A percentile compares a stretch with the other conserved stretches of the same genome.
Evolutionary conservation across 2,329 filamentous ascomycete species (phyloP).

Genomic region (Arthrobotrys iridis): DNA sequence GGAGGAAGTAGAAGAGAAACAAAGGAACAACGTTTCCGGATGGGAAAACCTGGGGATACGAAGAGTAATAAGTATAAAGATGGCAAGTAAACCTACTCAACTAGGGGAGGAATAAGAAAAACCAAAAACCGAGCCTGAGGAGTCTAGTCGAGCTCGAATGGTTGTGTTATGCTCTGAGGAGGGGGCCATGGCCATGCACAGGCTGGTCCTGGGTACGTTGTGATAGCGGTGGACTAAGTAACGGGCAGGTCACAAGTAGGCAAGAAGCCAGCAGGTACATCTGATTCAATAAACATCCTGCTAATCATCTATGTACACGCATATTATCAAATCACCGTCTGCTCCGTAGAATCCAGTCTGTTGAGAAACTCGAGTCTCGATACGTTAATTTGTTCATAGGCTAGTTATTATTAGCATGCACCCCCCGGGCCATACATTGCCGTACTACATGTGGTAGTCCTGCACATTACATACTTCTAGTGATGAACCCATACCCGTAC

Average conservation of each 20-base stretch:
- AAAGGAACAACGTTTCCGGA: slow-evolving; percentile 42
- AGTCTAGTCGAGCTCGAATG: slow-evolving; percentile 29
- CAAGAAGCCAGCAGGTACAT: slow-evolving; percentile 34
- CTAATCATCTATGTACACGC: not conserved
- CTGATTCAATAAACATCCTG: slow-evolving; percentile 8
- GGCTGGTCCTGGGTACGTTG: slow-evolving; percentile 36
- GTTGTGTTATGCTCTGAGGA: slow-evolving; percentile 52
- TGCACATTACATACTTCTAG: not conserved
- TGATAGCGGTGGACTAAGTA: slow-evolving; percentile 36
- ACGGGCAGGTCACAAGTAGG: slow-evolving; percentile 55
- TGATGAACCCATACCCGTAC: not conserved
- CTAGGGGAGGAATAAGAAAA: slow-evolving; percentile 53
- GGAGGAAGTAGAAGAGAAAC: slow-evolving; percentile 23
- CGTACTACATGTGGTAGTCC: slow-evolving; percentile 46
- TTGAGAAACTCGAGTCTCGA: slow-evolving; percentile 35
- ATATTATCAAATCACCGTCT: slow-evolving; percentile 5
- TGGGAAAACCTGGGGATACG: slow-evolving; percentile 49
- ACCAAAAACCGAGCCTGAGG: slow-evolving; percentile 38
- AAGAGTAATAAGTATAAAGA: slow-evolving; percentile 54
- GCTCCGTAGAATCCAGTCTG: not conserved
- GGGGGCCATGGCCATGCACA: slow-evolving; percentile 23
- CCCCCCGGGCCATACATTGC: slow-evolving; percentile 51
- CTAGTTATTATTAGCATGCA: slow-evolving; percentile 54
- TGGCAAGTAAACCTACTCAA: slow-evolving; percentile 13
- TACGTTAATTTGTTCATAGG: slow-evolving; percentile 25